Evolutionary conservation across 2,329 filamentous ascomycete genomes (phyloP).

Genomic region (Plectosphaerella cucumerina): DNA sequence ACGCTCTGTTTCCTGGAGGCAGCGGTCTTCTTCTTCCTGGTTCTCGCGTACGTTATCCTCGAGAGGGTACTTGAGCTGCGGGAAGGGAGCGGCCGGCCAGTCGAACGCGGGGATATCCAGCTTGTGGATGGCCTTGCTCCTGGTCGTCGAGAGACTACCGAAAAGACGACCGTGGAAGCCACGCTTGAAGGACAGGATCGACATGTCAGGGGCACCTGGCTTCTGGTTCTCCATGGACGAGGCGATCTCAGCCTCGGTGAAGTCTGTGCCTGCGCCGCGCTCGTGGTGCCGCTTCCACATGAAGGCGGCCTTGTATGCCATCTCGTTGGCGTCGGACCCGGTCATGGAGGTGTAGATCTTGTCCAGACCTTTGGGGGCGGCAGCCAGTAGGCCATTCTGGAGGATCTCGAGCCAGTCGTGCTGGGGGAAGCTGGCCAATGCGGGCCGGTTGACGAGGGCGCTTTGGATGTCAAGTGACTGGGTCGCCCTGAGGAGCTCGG

Average conservation of each 20-base stretch:
- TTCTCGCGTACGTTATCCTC: slow-evolving; percentile 68
- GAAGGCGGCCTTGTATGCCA: slow-evolving; percentile 82
- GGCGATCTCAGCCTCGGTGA: slow-evolving; percentile 63
- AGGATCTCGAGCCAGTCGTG: slow-evolving; percentile 71
- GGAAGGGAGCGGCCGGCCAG: slow-evolving; percentile 82
- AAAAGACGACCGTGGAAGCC: slow-evolving; percentile 81
- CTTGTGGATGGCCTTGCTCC: slow-evolving; percentile 81
- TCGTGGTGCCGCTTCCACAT: slow-evolving; percentile 73
- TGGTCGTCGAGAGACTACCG: slow-evolving; percentile 72
- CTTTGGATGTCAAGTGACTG: slow-evolving; percentile 67
- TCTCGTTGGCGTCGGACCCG: slow-evolving; percentile 80
- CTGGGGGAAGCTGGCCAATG: slow-evolving; percentile 76
- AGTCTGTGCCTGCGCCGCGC: slow-evolving; percentile 66
- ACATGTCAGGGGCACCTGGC: slow-evolving; percentile 70
- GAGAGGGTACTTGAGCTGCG: slow-evolving; percentile 70
- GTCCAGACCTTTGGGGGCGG: slow-evolving; percentile 69
- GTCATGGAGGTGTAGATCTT: slow-evolving; percentile 79
- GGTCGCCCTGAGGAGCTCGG: slow-evolving; percentile 60
- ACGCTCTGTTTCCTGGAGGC: slow-evolving; percentile 95
- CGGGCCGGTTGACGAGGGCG: slow-evolving; percentile 73
- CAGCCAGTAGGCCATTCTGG: slow-evolving; percentile 65
- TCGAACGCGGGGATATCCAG: slow-evolving; percentile 82
- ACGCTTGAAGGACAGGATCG: slow-evolving; percentile 74
- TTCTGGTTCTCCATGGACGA: slow-evolving; percentile 68
- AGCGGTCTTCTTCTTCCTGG: slow-evolving; percentile 79